These are phyloP conservation scores for Crataegus laevigata DNA, from an alignment of 306 rosid species.

Conservation along the genomic window DNA sequence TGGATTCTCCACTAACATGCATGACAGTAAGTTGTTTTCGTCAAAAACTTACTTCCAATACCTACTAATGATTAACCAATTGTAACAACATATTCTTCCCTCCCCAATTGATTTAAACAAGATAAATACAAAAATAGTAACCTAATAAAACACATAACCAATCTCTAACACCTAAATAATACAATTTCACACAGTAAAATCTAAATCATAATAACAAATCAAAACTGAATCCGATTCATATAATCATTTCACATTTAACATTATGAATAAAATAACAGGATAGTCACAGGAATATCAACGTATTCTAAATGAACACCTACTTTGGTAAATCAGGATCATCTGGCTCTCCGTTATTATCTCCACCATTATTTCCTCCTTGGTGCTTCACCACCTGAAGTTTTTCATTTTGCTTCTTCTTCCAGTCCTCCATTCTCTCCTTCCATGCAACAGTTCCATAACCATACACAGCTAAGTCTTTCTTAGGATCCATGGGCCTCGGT, in stretches of 20 bases:
- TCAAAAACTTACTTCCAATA: not conserved
- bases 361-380: slow-evolving; percentile 38
- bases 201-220: not conserved
- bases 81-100: not conserved
- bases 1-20: not conserved
- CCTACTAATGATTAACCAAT: not conserved
- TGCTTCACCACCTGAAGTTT: slow-evolving; percentile 66
- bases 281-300: not conserved
- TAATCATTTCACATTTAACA: not conserved
- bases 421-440: slow-evolving; percentile 89
- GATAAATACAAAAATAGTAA: not conserved
- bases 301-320: slow-evolving; percentile 28
- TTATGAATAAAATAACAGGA: not conserved
- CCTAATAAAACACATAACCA: not conserved
- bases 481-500: slow-evolving; percentile 88
- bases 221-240: not conserved
- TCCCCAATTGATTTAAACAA: not conserved
- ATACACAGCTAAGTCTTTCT: slow-evolving; percentile 69
- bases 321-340: slow-evolving; percentile 75
- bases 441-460: slow-evolving; percentile 92
- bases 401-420: slow-evolving; percentile 79
- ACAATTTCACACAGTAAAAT: not conserved
- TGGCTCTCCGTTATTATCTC: slow-evolving; percentile 21
- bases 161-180: not conserved
- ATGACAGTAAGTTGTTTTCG: not conserved